Evolutionary conservation across 2,329 filamentous ascomycete species (phyloP), one percentile per base, ranked within the genome.

Genomic region (Colletotrichum endophyticum): DNA sequence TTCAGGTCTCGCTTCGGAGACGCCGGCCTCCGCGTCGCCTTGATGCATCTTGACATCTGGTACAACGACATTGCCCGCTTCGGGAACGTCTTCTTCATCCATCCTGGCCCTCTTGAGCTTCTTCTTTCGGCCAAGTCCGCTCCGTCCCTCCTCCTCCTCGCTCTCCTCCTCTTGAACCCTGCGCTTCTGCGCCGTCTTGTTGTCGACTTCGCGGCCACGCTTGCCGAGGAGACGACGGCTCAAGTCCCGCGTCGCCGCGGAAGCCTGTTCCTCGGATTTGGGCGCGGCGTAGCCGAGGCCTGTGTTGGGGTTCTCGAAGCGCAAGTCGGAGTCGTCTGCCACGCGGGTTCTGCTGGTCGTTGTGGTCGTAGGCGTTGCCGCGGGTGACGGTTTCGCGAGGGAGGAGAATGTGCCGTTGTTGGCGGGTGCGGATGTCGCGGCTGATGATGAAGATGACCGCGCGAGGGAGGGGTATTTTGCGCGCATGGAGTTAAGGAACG

Each of bases 271-370:
- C 16, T 79, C 80, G 36, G 80, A 78, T 32, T 79, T 79, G 49
- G 79, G 72, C 12, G 79, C 70, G 30, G 82, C 80, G 79, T 85
- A 88, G 11, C 87, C 88, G 12, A 89, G 78, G 44, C 87, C 88
- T 28, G 84, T 83, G 79, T 87, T 87, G 49, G 82, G 81, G 49
- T 77, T 69, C 30, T 78, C 77, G 63, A 76, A 70, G 49, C 76
- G 77, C 44, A 78, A 25, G 34, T 78, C 76, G 7, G 74, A 64
- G 69, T 77, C 75, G 49, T 78, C 76, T n/a, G 71, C 69, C 25
- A 32, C 13, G 39, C 64, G 57, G 39, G 66, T 32, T 28, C 32
- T 62, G 56, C 16, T 49, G 36, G 59, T 71, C 57, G 34, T n/a
- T 30, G 64, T 32, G 67, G 34, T 44, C 44, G 72, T 39, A 22